phyloP scores from a whole-genome alignment of 371 early-diverging fungal species.

The Smittium mucronatum region DNA sequence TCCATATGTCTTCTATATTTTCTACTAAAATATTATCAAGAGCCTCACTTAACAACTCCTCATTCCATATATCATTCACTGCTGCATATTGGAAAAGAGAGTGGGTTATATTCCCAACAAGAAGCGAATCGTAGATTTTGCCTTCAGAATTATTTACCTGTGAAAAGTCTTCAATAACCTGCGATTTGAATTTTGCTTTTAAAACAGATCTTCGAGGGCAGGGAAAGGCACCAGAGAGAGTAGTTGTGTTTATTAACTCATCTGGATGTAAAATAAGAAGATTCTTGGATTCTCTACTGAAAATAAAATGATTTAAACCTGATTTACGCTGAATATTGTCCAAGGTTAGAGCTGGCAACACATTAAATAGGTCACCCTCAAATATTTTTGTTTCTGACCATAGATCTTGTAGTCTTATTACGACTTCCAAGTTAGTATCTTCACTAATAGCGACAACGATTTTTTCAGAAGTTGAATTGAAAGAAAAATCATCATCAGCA shows the following conservation, averaged over 20 bases:
- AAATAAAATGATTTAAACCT: constrained; percentile 21
- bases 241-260: constrained; percentile 56
- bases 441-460: constrained; percentile 10
- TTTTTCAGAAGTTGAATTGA: neutral
- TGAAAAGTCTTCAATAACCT: constrained; percentile 13
- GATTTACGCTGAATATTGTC: neutral
- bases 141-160: constrained; percentile 17
- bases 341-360: constrained; percentile 20
- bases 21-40: constrained; percentile 35
- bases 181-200: constrained; percentile 43
- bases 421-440: constrained; percentile 1
- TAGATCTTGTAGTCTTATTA: constrained; percentile 30
- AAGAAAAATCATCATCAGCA: neutral
- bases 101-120: constrained; percentile 74
- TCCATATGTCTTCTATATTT: constrained; percentile 47
- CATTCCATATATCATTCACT: constrained; percentile 39
- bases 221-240: constrained; percentile 52
- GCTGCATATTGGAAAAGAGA: constrained; percentile 56
- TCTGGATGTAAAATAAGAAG: constrained; percentile 68
- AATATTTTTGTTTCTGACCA: constrained; percentile 34
- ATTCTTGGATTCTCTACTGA: constrained; percentile 32
- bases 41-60: constrained; percentile 28
- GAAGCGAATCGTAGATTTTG: constrained; percentile 37
- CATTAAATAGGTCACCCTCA: constrained; percentile 41
- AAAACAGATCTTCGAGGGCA: constrained; percentile 69